phyloP scores from a whole-genome alignment of 257 asterid species.

The Catharanthus roseus region DNA sequence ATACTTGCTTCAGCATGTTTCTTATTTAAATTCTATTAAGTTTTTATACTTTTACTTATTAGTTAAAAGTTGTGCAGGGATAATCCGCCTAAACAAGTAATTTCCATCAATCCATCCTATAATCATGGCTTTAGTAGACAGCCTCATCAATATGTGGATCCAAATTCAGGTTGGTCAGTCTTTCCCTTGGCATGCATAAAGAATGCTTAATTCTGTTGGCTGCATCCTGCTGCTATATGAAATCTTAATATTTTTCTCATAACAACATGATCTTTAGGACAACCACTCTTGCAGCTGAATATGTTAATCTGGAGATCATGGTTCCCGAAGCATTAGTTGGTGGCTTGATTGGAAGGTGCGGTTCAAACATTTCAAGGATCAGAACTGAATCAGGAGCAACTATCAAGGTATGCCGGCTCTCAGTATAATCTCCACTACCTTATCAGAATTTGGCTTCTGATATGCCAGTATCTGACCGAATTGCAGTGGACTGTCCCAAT shows the following conservation, averaged over 20 bases:
- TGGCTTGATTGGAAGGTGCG: constrained; percentile 95
- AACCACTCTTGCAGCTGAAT: constrained; percentile 72
- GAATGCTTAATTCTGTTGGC: constrained; percentile 20
- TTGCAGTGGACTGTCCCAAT: background rate
- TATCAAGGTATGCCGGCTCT: constrained; percentile 51
- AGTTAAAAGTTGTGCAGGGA: constrained; percentile 46
- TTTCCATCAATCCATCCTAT: constrained; percentile 63
- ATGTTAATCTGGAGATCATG: constrained; percentile 65
- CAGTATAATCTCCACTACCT: background rate
- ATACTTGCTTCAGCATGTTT: background rate
- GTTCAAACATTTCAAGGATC: constrained; percentile 92
- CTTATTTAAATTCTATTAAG: background rate
- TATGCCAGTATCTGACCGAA: background rate
- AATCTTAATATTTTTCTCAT: constrained; percentile 29
- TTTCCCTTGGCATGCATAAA: constrained; percentile 12
- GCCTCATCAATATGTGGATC: constrained; percentile 59
- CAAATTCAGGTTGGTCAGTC: constrained; percentile 58
- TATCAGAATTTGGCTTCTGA: background rate
- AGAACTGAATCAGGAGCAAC: constrained; percentile 91
- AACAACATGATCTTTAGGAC: constrained; percentile 40
- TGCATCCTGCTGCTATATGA: constrained; percentile 28
- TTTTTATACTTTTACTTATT: background rate
- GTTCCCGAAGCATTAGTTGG: constrained; percentile 93
- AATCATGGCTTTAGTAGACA: constrained; percentile 47
- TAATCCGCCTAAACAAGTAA: constrained; percentile 88